Conservation (phyloP, 495 filamentous ascomycete species). For the Tuber umbilicatum region DNA sequence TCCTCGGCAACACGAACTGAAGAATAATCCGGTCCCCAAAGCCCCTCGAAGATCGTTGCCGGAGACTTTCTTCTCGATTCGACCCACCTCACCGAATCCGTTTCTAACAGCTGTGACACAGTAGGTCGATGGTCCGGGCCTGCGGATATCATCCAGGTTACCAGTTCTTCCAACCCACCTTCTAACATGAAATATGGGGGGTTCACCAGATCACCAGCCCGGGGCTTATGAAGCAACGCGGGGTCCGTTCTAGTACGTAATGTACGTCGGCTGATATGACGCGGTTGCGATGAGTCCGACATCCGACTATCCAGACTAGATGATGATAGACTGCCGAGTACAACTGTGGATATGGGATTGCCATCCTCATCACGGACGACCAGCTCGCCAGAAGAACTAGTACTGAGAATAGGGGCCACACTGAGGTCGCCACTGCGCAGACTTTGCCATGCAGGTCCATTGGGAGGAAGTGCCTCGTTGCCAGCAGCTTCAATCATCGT, state of each 20-base stretch:
- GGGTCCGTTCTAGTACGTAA: slow-evolving; percentile 5
- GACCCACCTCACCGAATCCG: slow-evolving; percentile 69
- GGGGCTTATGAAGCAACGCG: slow-evolving; percentile 48
- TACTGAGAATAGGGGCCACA: slow-evolving; percentile 75
- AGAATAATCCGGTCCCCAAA: slow-evolving; percentile 69
- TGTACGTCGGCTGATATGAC: slow-evolving; percentile 36
- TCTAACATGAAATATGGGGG: slow-evolving; percentile 85
- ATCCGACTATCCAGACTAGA: slow-evolving; percentile 35
- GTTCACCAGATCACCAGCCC: slow-evolving; percentile 60
- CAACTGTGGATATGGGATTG: slow-evolving; percentile 56
- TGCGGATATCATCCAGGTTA: slow-evolving; percentile 79
- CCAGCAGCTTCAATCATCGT: slow-evolving; percentile 90
- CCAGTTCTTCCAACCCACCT: slow-evolving; percentile 73
- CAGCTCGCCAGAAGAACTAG: slow-evolving; percentile 62
- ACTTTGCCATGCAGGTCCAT: slow-evolving; percentile 80
- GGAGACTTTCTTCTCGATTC: slow-evolving; percentile 65
- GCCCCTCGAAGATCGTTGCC: slow-evolving; percentile 89
- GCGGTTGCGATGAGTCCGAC: slow-evolving; percentile 20
- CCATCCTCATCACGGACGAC: slow-evolving; percentile 48
- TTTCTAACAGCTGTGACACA: slow-evolving; percentile 61
- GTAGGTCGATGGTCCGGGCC: slow-evolving; percentile 66
- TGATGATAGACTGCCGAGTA: slow-evolving; percentile 43
- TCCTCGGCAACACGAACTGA: slow-evolving; percentile 17
- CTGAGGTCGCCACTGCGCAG: slow-evolving; percentile 80
- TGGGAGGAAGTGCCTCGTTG: slow-evolving; percentile 85